Evolutionary conservation across 805 yeast species (phyloP).

Genomic region (Ogataea polymorpha): DNA sequence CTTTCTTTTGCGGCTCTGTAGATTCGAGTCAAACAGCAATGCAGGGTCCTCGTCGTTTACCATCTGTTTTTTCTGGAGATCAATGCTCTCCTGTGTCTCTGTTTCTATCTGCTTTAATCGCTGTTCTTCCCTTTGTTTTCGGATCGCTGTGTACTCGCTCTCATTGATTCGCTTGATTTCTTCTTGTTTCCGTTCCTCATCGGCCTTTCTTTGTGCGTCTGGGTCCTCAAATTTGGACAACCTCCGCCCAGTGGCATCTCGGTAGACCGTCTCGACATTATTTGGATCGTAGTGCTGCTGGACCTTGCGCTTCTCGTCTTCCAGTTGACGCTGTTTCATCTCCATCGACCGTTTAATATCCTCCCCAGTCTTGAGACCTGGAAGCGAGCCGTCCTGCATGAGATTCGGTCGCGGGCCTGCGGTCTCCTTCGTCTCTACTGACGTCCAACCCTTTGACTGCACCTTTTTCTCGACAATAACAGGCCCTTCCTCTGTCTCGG

Average conservation of each 20-base stretch:
- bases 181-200: conserved; percentile 20
- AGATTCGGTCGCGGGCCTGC: conserved; percentile 10
- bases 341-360: conserved; percentile 37
- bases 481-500: conserved; percentile 23
- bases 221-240: conserved; percentile 8
- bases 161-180: conserved; percentile 31
- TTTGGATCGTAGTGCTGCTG: conserved; percentile 9
- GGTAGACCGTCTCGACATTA: conserved; percentile 42
- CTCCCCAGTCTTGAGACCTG: conserved; percentile 47
- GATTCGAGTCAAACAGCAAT: conserved; percentile 38
- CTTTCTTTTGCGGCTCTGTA: conserved; percentile 20
- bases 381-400: conserved; percentile 25
- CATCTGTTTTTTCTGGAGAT: conserved; percentile 31
- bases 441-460: conserved; percentile 23
- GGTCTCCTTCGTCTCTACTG: conserved; percentile 20
- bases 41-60: conserved; percentile 65
- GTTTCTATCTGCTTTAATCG: conserved; percentile 27
- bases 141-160: conserved; percentile 39
- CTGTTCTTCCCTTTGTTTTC: conserved; percentile 34
- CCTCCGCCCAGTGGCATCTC: conserved; percentile 60
- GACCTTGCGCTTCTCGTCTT: conserved; percentile 29
- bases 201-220: conserved; percentile 9
- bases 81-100: conserved; percentile 38
- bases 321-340: conserved; percentile 17
- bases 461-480: conserved; percentile 14